Evolutionary conservation across 2,329 filamentous ascomycete genomes (phyloP).

Genomic region (Fusarium sororula): DNA sequence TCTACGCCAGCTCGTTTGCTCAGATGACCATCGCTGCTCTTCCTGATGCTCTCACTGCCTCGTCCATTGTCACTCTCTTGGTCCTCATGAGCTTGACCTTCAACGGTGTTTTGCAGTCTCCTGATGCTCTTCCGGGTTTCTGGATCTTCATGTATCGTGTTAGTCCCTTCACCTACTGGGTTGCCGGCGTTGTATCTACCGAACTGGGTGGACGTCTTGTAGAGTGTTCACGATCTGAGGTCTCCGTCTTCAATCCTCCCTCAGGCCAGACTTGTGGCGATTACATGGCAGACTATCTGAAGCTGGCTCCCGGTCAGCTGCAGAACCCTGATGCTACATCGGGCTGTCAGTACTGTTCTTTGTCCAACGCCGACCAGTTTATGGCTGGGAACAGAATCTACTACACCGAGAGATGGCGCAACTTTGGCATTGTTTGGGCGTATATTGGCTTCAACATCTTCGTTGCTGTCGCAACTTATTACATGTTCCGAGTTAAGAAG

Average conservation of each 20-base stretch:
- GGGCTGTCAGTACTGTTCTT: conserved; percentile 22
- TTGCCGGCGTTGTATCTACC: conserved; percentile 61
- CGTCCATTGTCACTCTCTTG: conserved; percentile 65
- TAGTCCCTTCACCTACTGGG: conserved; percentile 71
- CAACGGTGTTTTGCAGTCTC: conserved; percentile 65
- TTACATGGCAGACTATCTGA: conserved; percentile 67
- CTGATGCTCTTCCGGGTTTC: conserved; percentile 66
- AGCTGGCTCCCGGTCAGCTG: conserved; percentile 41
- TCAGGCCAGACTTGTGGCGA: conserved; percentile 47
- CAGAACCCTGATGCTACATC: conserved; percentile 25
- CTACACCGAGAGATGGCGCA: conserved; percentile 27
- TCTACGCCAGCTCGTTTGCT: conserved; percentile 77
- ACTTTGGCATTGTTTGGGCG: conserved; percentile 30
- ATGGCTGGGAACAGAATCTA: conserved; percentile 26
- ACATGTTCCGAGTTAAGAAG: conserved; percentile 33
- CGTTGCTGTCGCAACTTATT: conserved; percentile 21
- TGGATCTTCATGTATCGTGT: conserved; percentile 79
- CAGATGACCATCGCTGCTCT: conserved; percentile 78
- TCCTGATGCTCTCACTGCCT: conserved; percentile 64
- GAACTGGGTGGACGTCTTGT: conserved; percentile 43
- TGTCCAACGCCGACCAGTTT: conserved; percentile 23
- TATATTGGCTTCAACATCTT: conserved; percentile 31
- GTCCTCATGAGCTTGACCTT: conserved; percentile 45
- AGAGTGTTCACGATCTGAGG: conserved; percentile 63
- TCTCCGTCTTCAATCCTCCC: conserved; percentile 70